Base-by-base conservation (phyloP, 2,329 filamentous ascomycete species). In the Fusarium foetens region DNA sequence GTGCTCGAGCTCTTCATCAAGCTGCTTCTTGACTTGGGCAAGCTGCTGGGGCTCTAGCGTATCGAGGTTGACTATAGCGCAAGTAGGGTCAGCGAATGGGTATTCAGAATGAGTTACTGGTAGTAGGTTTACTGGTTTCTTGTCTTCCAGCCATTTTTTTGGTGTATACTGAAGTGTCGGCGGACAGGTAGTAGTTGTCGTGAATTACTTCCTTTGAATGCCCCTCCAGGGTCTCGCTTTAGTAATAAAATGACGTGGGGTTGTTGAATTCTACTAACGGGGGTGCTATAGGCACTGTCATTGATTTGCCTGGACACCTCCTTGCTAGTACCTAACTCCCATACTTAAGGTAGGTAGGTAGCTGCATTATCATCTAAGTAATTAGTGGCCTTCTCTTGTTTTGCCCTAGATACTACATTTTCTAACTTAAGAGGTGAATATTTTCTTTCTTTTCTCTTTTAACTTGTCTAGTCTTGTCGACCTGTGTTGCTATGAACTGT, bases 1-100 rank as follows among this genome's bases (percentile, higher is more conserved):
- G 85, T 98, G 95, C 81, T 97, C 94, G 73, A 99, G 92, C 84
- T 99, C 96, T 78, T 96, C 92, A 81, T 97, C 95, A 74, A 99
- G 92, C 82, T 98, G 95, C 82, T 96, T 94, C 87, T 99, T 98
- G 75, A 99, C 92, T 77, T 94, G 91, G 75, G 90, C 92, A 75
- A 99, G 92, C 84, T 98, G 95, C 74, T 94, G 93, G 31, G 92
- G 87, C 76, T 92, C 93, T 78, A 99, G 92, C 68, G 89, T 90
- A 77, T 92, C 90, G 77, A 99, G 85, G 75, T 87, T 88, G 74
- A 90, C 88, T 89, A 74, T 8, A 39, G 16, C 31, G 39, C 36
- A 27, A 43, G 25, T 12, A 53, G 29, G 59, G 63, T 61, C 25
- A 73, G 63, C n/a, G 39, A 23, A 31, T 27, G 31, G 33, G 31